Evolutionary conservation across 2,329 filamentous ascomycete species (phyloP).

Genomic region (Onygena corvina): DNA sequence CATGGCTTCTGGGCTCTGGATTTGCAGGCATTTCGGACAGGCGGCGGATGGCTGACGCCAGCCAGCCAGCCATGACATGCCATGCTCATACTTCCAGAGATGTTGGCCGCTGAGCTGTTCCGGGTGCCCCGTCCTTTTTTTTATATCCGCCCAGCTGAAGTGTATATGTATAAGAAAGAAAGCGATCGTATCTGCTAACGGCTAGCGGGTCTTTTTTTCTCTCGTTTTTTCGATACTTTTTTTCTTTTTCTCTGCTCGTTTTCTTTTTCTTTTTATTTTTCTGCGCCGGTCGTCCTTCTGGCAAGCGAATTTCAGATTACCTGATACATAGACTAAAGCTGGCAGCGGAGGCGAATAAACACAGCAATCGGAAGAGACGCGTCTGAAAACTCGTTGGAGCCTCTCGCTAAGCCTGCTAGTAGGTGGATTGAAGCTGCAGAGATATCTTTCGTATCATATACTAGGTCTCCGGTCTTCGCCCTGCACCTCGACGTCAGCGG

Average conservation of each 20-base stretch:
- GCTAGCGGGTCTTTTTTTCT: constrained; percentile 2
- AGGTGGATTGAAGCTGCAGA: constrained; percentile 1
- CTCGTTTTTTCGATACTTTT: neutral
- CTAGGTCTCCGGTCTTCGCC: neutral
- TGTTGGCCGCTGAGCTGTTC: no score
- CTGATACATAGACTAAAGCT: neutral
- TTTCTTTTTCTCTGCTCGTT: constrained; percentile 1
- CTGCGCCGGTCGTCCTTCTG: neutral
- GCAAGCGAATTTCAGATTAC: constrained; percentile 1
- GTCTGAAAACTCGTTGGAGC: constrained; percentile 3
- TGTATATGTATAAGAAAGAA: no score
- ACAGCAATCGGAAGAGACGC: constrained; percentile 3
- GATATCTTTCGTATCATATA: neutral
- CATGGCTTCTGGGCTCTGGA: neutral
- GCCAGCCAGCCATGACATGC: neutral
- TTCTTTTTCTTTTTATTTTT: constrained; percentile 8
- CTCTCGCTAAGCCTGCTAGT: neutral
- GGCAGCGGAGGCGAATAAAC: constrained; percentile 4
- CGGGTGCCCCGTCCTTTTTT: no score
- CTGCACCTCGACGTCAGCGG: constrained; percentile 6
- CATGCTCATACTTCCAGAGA: neutral
- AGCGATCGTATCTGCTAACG: constrained; percentile 6
- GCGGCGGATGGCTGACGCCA: constrained; percentile 3
- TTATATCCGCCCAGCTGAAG: no score
- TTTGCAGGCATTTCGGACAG: neutral